Evolutionary conservation across 2,329 filamentous ascomycete genomes (phyloP).

Genomic region (Colletotrichum sp.): DNA sequence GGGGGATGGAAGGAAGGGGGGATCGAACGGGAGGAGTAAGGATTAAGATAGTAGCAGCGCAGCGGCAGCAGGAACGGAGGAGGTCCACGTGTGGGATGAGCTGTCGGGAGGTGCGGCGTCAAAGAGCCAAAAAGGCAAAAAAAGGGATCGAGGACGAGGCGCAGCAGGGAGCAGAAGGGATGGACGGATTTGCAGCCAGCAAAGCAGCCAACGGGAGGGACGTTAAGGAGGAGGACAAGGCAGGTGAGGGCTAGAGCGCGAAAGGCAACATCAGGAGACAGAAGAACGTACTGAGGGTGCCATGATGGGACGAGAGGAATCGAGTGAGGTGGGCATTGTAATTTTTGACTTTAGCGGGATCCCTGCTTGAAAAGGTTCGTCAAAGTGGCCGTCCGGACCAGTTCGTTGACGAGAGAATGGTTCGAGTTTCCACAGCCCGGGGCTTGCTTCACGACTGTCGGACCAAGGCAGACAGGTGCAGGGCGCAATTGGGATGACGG

Average conservation of each 20-base stretch:
- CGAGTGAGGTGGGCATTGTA: slow-evolving; percentile 62
- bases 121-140: background rate
- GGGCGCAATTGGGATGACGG: background rate
- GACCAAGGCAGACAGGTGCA: slow-evolving; percentile 8
- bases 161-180: background rate
- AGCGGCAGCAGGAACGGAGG: background rate
- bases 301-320: slow-evolving; percentile 68
- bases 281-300: slow-evolving; percentile 61
- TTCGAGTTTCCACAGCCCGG: slow-evolving; percentile 20
- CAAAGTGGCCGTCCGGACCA: slow-evolving; percentile 2
- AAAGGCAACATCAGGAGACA: background rate
- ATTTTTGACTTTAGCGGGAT: slow-evolving; percentile 4
- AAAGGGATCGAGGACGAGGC: background rate
- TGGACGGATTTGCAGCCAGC: background rate
- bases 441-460: slow-evolving; percentile 20
- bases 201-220: background rate
- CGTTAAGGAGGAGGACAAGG: background rate
- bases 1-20: slow-evolving; percentile 3
- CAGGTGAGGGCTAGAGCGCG: background rate
- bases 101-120: background rate
- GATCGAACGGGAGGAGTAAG: background rate
- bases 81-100: slow-evolving; percentile 1
- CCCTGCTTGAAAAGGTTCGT: slow-evolving; percentile 17
- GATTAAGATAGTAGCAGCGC: background rate
- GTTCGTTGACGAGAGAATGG: slow-evolving; percentile 7